Base-by-base conservation (phyloP, 1,284 basidiomycete genomes). In the Schizophyllum amplum region DNA sequence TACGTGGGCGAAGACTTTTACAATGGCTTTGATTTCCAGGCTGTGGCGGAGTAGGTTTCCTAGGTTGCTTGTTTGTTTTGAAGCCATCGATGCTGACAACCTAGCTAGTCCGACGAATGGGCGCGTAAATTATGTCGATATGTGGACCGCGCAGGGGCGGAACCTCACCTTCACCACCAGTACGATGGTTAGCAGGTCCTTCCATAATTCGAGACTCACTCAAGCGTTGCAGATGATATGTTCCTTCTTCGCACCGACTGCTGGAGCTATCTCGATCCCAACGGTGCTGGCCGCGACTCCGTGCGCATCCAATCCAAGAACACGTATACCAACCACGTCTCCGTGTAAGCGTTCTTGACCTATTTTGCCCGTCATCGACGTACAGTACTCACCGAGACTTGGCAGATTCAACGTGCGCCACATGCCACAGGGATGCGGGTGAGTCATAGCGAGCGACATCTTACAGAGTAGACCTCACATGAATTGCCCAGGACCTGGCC, bases 341-440 rank as follows among this genome's bases (percentile, higher is more conserved):
- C 76, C 47, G 74, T 86, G 84, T 87, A 68, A 58, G 80, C 69
- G 55, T 47, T 4, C 48, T 46, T 51, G 52, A 57, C 46, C 33
- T 9, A 42, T 26, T 47, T 22, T 7, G 47, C 7, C n/a, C n/a
- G n/a, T 9, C 33, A 42, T 9, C 4, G 53, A 27, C 24, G 57
- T 52, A 3, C 15, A 9, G 9, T 21, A 24, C 5, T 50, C 33
- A 13, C 11, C 53, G 26, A 21, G 6, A 46, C n/a, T 47, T 47
- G 51, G 20, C 65, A 82, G 81, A 49, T 83, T 81, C 64, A 77
- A 81, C 62, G 69, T 82, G 56, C 71, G 74, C 23, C 76, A 79
- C 59, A 78, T 79, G 75, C 76, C 86, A 3, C 73, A 83, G 65
- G 86, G 84, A 24, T 87, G 85, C 62, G 82, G 33, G 33, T 42